A percentile compares a stretch with the other conserved stretches of the same genome.
Evolutionary conservation across 192 early-diverging fungal genomes (phyloP).

Genomic region (Gamsiella multidivaricata): DNA sequence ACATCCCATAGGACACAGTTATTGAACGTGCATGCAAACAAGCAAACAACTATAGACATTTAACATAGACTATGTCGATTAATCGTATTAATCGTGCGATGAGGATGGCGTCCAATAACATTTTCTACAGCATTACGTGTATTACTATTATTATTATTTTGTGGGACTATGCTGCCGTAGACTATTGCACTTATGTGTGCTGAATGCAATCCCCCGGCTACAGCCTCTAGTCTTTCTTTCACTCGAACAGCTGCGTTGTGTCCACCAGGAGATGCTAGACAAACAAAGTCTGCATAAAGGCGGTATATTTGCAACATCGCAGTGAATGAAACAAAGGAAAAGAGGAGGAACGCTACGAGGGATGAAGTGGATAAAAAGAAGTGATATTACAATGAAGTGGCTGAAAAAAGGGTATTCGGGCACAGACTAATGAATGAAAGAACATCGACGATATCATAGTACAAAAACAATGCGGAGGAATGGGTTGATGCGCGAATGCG

Average conservation of each 20-base stretch:
- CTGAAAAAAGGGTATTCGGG: slow-evolving; percentile 7
- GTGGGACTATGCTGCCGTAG: no score
- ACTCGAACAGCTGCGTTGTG: no score
- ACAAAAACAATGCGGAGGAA: slow-evolving; percentile 2
- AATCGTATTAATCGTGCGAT: no score
- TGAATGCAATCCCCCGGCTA: no score
- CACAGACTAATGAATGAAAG: neutral
- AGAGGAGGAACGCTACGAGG: neutral
- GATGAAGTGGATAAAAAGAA: neutral
- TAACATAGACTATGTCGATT: no score
- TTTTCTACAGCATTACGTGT: no score
- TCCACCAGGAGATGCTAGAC: no score
- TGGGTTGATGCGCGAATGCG: neutral
- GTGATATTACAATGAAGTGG: slow-evolving; percentile 27
- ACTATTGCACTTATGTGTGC: no score
- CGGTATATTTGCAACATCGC: neutral
- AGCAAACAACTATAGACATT: no score
- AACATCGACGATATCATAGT: slow-evolving; percentile 1
- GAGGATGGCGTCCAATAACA: no score
- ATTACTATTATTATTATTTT: no score
- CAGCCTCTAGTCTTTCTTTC: no score
- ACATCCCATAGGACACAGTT: neutral
- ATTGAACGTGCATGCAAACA: neutral
- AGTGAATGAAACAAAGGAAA: neutral
- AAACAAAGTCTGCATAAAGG: neutral